These are phyloP conservation scores for Beta lomatogona DNA, from an alignment of 179 eudicot species.

Conservation along the genomic window DNA sequence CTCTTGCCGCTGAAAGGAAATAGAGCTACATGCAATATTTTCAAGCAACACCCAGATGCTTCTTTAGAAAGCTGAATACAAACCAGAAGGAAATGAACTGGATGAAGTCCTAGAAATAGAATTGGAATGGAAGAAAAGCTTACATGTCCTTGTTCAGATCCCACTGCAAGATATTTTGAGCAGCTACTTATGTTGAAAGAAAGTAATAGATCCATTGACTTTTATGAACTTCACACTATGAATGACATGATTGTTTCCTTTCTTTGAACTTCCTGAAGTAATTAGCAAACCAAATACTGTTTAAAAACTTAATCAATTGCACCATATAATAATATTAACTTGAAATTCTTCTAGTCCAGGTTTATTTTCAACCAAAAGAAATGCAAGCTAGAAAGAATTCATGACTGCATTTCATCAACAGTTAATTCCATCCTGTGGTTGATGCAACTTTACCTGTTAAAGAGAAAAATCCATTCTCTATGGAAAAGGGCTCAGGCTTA, in stretches of 20 bases:
- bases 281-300: not conserved
- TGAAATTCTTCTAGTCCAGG: not conserved
- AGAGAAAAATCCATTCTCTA: constrained; percentile 56
- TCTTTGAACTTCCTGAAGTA: constrained; percentile 70
- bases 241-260: constrained; percentile 71
- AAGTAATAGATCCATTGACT: constrained; percentile 72
- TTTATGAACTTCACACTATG: constrained; percentile 61
- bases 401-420: not conserved
- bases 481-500: constrained; percentile 68
- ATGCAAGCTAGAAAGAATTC: not conserved
- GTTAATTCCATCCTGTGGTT: too few relatives aligned
- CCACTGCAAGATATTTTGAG: constrained; percentile 72
- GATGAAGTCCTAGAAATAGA: constrained; percentile 3
- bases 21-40: not conserved
- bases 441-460: constrained; percentile 51
- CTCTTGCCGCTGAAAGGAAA: not conserved
- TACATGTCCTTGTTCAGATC: constrained; percentile 92
- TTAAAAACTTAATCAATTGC: not conserved
- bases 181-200: constrained; percentile 44
- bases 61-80: not conserved
- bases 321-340: not conserved
- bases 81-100: not conserved
- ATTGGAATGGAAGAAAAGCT: constrained; percentile 17
- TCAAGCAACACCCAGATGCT: not conserved
- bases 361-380: not conserved